Evolutionary conservation across 306 rosid genomes (phyloP).

Genomic region (Acacia crassicarpa): DNA sequence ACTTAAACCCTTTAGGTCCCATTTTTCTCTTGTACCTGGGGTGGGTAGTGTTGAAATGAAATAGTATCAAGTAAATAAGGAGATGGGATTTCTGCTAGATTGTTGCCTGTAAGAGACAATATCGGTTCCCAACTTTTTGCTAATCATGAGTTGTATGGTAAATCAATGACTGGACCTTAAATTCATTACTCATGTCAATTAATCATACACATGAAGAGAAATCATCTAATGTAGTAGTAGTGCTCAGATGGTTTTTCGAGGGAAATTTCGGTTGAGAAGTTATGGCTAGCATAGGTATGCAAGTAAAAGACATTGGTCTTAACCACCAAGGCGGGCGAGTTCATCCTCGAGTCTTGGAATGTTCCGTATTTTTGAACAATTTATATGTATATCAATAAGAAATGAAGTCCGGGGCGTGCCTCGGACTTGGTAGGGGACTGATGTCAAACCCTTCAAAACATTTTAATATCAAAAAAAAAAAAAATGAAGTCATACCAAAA

Average conservation of each 20-base stretch:
- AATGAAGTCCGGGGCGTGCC: too few species aligned
- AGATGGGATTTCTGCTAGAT: neutral
- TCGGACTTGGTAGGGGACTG: too few species aligned
- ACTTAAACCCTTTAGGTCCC: neutral
- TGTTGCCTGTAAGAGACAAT: neutral
- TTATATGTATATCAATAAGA: too few species aligned
- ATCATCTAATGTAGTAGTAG: neutral
- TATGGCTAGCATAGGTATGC: neutral
- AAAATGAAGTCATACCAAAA: too few species aligned
- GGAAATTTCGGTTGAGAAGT: neutral
- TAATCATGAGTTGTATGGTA: neutral
- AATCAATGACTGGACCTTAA: neutral
- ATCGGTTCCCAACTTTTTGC: constrained; percentile 7
- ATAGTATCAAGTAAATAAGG: neutral
- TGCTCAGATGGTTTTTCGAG: neutral
- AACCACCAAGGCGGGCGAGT: too few species aligned
- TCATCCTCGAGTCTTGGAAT: too few species aligned
- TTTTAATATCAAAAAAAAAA: too few species aligned
- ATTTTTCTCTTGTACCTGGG: neutral
- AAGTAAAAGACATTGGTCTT: neutral
- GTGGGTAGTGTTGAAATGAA: neutral
- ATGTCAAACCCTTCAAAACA: too few species aligned
- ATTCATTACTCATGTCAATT: neutral
- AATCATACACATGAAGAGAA: neutral
- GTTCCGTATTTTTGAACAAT: neutral